A percentile compares a stretch with the other conserved stretches of the same genome.
These are phyloP conservation scores for Climacium dendroides DNA, from an alignment of 225 moss, liverwort and hornwort genomes.

Conservation along the genomic window DNA sequence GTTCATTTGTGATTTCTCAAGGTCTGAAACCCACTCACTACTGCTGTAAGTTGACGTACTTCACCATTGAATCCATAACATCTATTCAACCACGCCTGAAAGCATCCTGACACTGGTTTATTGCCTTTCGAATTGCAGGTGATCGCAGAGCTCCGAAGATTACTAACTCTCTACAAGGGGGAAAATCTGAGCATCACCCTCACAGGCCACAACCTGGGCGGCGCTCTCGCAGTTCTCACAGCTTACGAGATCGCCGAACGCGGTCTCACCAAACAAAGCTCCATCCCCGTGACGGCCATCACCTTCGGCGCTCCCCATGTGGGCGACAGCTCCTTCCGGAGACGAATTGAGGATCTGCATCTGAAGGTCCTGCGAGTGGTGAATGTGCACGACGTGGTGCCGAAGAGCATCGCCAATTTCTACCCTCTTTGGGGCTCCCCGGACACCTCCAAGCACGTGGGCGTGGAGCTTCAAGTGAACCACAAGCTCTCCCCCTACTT, in stretches of 20 bases:
- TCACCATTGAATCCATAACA: neutral
- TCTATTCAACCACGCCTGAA: neutral
- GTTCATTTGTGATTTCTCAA: neutral
- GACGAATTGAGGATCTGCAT: constrained; percentile 14
- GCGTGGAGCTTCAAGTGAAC: constrained; percentile 23
- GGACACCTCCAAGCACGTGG: constrained; percentile 21
- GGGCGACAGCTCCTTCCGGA: constrained; percentile 35
- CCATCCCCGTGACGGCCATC: constrained; percentile 36
- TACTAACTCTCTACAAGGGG: constrained; percentile 26
- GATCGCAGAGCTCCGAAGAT: constrained; percentile 14
- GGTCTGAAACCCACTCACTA: neutral
- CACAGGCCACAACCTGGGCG: constrained; percentile 62
- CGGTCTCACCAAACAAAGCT: constrained; percentile 8
- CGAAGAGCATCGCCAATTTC: constrained; percentile 28
- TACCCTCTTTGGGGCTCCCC: constrained; percentile 24
- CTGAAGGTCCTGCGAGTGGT: constrained; percentile 44
- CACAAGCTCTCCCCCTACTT: constrained; percentile 26
- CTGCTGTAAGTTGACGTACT: neutral
- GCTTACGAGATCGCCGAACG: constrained; percentile 43
- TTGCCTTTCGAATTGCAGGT: constrained; percentile 10
- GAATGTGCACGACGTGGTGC: constrained; percentile 40
- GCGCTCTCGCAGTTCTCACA: constrained; percentile 39
- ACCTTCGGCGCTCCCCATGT: constrained; percentile 46
- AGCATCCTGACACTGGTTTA: neutral
- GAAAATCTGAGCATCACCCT: constrained; percentile 53